Evolutionary conservation across 352 stramenopile species (phyloP), one percentile per base, ranked within the genome.

Genomic region (Phytophthora chlamydospora): DNA sequence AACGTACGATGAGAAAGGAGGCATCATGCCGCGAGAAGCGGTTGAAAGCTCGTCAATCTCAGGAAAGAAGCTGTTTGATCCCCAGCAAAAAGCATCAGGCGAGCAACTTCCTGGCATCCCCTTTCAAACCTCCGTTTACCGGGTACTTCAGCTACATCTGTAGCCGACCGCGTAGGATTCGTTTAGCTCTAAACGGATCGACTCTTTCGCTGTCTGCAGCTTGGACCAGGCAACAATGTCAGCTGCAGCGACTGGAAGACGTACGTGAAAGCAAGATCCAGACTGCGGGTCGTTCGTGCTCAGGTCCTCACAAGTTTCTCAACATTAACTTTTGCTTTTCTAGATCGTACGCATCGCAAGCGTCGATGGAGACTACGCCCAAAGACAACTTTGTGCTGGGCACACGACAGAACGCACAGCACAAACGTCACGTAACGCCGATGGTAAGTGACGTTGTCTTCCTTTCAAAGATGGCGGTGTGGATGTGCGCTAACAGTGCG

Each of bases 121-220:
- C 5, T 90, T 90, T 46, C 79, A 86, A 17, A 90, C 71, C 34
- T 69, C 77, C 4, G 83, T 90, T 3, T 89, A 92, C 48, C 83
- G 87, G 56, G 75, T 87, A 59, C 21, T 24, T 24, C 21, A n/a
- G n/a, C n/a, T n/a, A n/a, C n/a, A n/a, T n/a, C 21, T 3, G 21
- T 24, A 24, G 21, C 21, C 1, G 3, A 3, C 21, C 21, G 21
- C 21, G 21, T 24, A 3, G 21, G 21, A 1, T 24, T 24, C 21
- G 21, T 24, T 3, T 24, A 24, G 21, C 21, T 24, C 21, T 24
- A 24, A 24, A 24, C 21, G 21, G 21, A 24, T 24, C 21, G 21
- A 29, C 24, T 3, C 24, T 29, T 29, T 3, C 4, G 24, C 39
- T 17, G 9, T 58, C 34, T 50, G 5, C 24, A 92, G 76, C 60